Conservation (phyloP, 2,329 filamentous ascomycete species). For the Chalaropsis ovoidea region DNA sequence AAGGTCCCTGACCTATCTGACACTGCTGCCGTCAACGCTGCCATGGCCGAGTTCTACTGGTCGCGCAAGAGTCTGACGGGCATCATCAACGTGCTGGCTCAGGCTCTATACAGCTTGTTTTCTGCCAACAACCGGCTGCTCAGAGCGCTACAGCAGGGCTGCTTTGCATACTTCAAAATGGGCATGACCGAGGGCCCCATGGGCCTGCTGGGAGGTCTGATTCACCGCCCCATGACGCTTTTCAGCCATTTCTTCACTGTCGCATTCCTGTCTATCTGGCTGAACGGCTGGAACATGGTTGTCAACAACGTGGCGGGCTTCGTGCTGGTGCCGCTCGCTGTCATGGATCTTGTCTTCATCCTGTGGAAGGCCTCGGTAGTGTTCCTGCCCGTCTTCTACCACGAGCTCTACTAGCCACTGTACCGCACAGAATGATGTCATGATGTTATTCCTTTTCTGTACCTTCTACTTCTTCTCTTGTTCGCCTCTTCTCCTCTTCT, state of each 20-base stretch:
- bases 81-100: conserved; percentile 96
- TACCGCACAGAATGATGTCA: not conserved
- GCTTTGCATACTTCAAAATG: conserved; percentile 83
- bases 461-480: not conserved
- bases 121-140: conserved; percentile 72
- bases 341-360: conserved; percentile 57
- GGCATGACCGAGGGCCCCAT: conserved; percentile 68
- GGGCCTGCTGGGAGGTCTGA: conserved; percentile 70
- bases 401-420: conserved; percentile 43
- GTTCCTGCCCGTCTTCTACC: conserved; percentile 70
- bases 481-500: not conserved
- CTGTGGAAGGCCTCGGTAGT: conserved; percentile 73
- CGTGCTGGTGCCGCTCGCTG: conserved; percentile 52
- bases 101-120: conserved; percentile 85
- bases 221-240: conserved; percentile 64
- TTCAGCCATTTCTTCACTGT: conserved; percentile 93
- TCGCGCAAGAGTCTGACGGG: conserved; percentile 67
- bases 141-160: conserved; percentile 72
- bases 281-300: conserved; percentile 38
- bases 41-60: conserved; percentile 76
- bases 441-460: not conserved
- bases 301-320: conserved; percentile 40
- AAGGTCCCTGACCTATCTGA: conserved; percentile 60
- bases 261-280: conserved; percentile 76
- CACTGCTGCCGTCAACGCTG: conserved; percentile 52